phyloP scores from a whole-genome alignment of 2,329 filamentous ascomycete species.

The Diaporthe sp. region DNA sequence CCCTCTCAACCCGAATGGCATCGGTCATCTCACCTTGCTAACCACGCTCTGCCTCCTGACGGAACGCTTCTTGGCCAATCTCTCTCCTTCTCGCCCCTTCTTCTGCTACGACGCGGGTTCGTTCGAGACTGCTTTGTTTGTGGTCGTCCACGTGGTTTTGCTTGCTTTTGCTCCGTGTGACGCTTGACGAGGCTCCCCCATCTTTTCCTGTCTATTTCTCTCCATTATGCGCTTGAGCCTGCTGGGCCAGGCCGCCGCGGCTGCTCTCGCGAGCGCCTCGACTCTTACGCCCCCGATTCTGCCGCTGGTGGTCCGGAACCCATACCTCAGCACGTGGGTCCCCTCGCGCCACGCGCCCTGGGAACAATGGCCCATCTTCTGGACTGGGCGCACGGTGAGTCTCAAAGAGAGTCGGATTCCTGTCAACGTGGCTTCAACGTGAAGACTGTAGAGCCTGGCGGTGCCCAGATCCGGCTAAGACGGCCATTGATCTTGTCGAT shows the following conservation, averaged over 20 bases:
- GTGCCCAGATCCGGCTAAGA: background rate
- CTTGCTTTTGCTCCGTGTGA: background rate
- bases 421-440: background rate
- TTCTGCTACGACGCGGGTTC: constrained; percentile 30
- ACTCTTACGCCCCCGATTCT: constrained; percentile 66
- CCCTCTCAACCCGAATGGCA: background rate
- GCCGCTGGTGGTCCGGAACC: constrained; percentile 68
- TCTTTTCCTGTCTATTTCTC: background rate
- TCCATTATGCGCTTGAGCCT: constrained; percentile 43
- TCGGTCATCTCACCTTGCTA: background rate
- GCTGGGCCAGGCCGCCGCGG: constrained; percentile 47
- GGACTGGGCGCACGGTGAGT: constrained; percentile 46
- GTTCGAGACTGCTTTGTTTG: constrained; percentile 17
- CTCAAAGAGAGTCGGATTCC: background rate
- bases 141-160: background rate
- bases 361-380: constrained; percentile 82
- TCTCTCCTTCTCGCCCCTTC: background rate
- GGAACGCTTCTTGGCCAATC: background rate
- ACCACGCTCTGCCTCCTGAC: background rate
- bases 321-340: constrained; percentile 71
- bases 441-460: background rate
- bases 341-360: constrained; percentile 78
- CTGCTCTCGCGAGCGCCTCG: constrained; percentile 56
- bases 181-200: background rate
- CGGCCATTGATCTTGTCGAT: background rate